Conservation (phyloP, 345 rosid genomes). For the Nasturtium officinale region DNA sequence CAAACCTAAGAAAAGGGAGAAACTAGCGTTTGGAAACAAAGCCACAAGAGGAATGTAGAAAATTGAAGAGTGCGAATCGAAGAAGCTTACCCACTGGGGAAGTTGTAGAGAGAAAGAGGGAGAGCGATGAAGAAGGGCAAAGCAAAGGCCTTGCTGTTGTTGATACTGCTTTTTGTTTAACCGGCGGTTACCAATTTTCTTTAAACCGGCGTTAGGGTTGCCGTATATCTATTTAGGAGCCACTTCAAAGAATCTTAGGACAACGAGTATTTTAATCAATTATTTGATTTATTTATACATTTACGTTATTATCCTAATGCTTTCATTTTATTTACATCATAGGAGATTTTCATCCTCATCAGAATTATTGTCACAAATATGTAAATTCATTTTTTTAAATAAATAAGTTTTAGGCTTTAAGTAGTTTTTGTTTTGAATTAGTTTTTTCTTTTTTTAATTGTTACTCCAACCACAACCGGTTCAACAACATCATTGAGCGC, state of each 20-base stretch:
- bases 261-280: too few species aligned
- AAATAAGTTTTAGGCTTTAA: too few species aligned
- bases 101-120: not conserved
- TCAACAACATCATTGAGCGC: too few species aligned
- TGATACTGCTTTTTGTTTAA: not conserved
- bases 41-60: slow-evolving; percentile 16
- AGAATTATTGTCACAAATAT: too few species aligned
- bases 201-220: slow-evolving; percentile 41
- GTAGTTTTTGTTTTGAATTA: too few species aligned
- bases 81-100: slow-evolving; percentile 13
- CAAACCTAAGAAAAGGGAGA: not conserved
- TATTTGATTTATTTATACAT: too few species aligned
- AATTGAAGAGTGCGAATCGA: slow-evolving; percentile 21
- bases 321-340: too few species aligned
- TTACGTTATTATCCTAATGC: too few species aligned
- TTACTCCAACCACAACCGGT: too few species aligned
- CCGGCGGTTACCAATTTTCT: slow-evolving; percentile 20
- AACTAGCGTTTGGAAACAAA: slow-evolving; percentile 6
- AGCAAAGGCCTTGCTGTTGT: slow-evolving; percentile 12
- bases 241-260: not conserved
- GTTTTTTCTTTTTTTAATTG: too few species aligned
- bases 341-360: too few species aligned
- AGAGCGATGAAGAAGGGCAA: not conserved
- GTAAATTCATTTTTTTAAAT: too few species aligned
- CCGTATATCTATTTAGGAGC: not conserved